phyloP scores from a whole-genome alignment of 345 rosid species.

The Ricinus communis region DNA sequence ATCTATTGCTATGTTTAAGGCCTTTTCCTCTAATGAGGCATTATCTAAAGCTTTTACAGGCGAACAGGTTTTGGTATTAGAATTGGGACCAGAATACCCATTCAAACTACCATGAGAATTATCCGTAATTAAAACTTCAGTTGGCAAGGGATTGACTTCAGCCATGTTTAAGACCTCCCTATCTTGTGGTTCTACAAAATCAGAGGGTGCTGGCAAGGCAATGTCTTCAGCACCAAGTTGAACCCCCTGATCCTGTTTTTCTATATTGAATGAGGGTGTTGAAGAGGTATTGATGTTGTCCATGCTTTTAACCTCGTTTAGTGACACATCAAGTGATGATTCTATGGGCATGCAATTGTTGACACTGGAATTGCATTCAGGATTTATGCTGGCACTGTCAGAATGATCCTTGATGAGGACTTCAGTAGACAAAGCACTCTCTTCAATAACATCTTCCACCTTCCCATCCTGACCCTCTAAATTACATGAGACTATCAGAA shows the following conservation, averaged over 20 bases:
- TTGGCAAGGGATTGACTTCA: slow-evolving; percentile 25
- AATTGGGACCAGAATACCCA: slow-evolving; percentile 27
- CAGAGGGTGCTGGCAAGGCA: slow-evolving; percentile 2
- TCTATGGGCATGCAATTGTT: slow-evolving; percentile 13
- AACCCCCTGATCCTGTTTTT: slow-evolving; percentile 12
- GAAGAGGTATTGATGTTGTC: neutral
- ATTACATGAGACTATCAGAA: slow-evolving; percentile 23
- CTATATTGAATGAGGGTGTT: neutral
- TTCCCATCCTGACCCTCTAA: slow-evolving; percentile 43
- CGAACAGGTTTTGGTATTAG: slow-evolving; percentile 15
- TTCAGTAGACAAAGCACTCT: slow-evolving; percentile 25
- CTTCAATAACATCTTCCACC: slow-evolving; percentile 21
- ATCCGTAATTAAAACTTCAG: slow-evolving; percentile 15
- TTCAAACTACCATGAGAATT: slow-evolving; percentile 14
- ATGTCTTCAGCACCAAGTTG: slow-evolving; percentile 11
- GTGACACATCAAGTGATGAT: neutral
- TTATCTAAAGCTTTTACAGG: slow-evolving; percentile 29
- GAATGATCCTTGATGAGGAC: slow-evolving; percentile 1
- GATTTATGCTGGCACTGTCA: slow-evolving; percentile 1
- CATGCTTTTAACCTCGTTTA: neutral
- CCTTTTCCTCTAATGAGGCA: slow-evolving; percentile 17
- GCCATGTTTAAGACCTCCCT: slow-evolving; percentile 23
- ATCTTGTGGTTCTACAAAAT: slow-evolving; percentile 27
- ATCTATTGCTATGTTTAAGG: slow-evolving; percentile 15
- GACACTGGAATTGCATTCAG: slow-evolving; percentile 1